phyloP scores from a whole-genome alignment of 1,284 basidiomycete genomes.

The Melampsora americana region DNA sequence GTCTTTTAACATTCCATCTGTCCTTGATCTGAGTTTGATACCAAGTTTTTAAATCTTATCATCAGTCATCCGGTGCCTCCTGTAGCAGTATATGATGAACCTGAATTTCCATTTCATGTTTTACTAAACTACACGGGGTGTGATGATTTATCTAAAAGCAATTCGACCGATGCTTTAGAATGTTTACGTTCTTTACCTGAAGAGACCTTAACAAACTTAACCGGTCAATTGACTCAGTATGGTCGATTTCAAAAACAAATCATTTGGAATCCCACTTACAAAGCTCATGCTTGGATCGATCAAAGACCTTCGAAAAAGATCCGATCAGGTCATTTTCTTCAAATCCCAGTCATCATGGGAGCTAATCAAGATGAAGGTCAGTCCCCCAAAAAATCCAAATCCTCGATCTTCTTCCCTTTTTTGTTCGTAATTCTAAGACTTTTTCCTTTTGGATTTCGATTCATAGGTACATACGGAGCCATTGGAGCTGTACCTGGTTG shows the following conservation, averaged over 20 bases:
- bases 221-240: neutral
- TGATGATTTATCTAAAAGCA: neutral
- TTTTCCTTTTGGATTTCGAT: neutral
- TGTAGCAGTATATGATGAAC: constrained; percentile 46
- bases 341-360: constrained; percentile 27
- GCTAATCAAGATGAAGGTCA: constrained; percentile 39
- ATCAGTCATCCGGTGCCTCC: constrained; percentile 36
- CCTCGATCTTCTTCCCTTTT: too few relatives aligned
- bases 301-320: constrained; percentile 25
- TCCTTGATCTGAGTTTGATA: constrained; percentile 33
- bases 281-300: constrained; percentile 12
- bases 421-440: too few relatives aligned
- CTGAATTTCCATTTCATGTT: constrained; percentile 47
- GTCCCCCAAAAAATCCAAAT: too few relatives aligned
- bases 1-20: neutral
- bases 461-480: constrained; percentile 3
- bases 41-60: constrained; percentile 27
- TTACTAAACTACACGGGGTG: constrained; percentile 40
- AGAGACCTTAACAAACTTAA: constrained; percentile 10
- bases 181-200: constrained; percentile 21
- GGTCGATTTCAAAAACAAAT: constrained; percentile 23
- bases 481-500: neutral
- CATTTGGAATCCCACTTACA: constrained; percentile 25
- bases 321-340: neutral
- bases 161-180: neutral